Conservation (phyloP, 164 flowering plant species). For the Nymphaea colorata region DNA sequence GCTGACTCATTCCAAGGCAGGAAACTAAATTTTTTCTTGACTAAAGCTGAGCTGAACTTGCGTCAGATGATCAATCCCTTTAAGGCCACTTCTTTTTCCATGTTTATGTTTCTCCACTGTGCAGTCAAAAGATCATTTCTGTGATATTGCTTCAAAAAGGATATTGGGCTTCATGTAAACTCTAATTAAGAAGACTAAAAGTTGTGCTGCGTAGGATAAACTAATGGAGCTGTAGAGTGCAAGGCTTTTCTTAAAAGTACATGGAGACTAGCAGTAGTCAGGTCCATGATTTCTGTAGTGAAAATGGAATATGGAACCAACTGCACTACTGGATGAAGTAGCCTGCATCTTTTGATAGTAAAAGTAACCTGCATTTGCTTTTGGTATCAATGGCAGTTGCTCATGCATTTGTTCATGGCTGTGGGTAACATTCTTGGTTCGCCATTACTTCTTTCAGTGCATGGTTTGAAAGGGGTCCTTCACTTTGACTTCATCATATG, state of each 20-base stretch:
- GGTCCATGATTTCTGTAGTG: no score
- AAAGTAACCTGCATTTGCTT: background rate
- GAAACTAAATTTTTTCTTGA: background rate
- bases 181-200: background rate
- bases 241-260: no score
- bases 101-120: no score
- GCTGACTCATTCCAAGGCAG: background rate
- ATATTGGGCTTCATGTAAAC: background rate
- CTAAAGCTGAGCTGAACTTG: background rate
- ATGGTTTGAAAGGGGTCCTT: slow-evolving; percentile 70
- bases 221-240: no score
- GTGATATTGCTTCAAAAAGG: background rate
- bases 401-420: slow-evolving; percentile 90
- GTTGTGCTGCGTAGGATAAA: no score
- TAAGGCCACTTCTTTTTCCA: no score
- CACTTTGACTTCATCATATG: slow-evolving; percentile 56
- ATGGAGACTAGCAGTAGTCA: no score
- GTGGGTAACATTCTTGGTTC: slow-evolving; percentile 88
- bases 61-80: background rate
- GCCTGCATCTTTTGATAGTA: background rate
- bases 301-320: background rate
- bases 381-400: slow-evolving; percentile 44
- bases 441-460: slow-evolving; percentile 85
- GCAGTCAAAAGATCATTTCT: no score
- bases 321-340: background rate